phyloP scores from a whole-genome alignment of 768 basidiomycete genomes.

The Cystofilobasidium capitatum region DNA sequence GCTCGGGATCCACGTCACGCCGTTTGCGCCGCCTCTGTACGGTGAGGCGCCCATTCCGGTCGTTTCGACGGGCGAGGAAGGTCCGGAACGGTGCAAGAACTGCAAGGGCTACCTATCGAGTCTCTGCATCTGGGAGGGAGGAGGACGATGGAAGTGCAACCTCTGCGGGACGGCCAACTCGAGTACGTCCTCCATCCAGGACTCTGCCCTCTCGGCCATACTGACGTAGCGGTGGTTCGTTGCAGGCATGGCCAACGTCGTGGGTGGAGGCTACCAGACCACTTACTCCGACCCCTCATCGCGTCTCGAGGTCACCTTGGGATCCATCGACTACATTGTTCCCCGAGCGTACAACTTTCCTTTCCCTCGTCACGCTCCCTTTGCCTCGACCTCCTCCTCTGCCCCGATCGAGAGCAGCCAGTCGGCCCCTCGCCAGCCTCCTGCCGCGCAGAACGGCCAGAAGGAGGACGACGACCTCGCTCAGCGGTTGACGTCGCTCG shows the following conservation, averaged over 20 bases:
- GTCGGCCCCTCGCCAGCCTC: slow-evolving; percentile 41
- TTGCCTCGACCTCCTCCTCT: slow-evolving; percentile 30
- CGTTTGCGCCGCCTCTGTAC: slow-evolving; percentile 71
- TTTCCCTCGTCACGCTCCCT: slow-evolving; percentile 4
- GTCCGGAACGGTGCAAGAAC: slow-evolving; percentile 71
- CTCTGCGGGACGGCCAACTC: slow-evolving; percentile 48
- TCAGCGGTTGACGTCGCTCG: slow-evolving; percentile 21
- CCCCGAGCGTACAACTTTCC: slow-evolving; percentile 73
- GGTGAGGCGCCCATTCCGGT: slow-evolving; percentile 71
- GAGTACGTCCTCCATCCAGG: slow-evolving; percentile 8
- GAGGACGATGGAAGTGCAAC: slow-evolving; percentile 84
- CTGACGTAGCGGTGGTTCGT: no score
- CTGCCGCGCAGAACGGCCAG: slow-evolving; percentile 3
- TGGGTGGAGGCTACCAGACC: slow-evolving; percentile 41
- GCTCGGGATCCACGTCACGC: slow-evolving; percentile 73
- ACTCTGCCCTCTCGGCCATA: no score
- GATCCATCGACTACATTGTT: slow-evolving; percentile 84
- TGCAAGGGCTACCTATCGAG: slow-evolving; percentile 90
- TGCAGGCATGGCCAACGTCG: neutral
- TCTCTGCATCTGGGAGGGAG: slow-evolving; percentile 83
- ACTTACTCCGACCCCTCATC: neutral
- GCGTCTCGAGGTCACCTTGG: slow-evolving; percentile 71
- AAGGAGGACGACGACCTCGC: slow-evolving; percentile 24
- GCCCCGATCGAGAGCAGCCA: slow-evolving; percentile 38
- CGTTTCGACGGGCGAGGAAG: slow-evolving; percentile 59